A percentile compares a stretch with the other conserved stretches of the same genome.
These are phyloP conservation scores for Fusarium gaditjirri DNA, from an alignment of 2,329 filamentous ascomycete genomes.

Conservation along the genomic window DNA sequence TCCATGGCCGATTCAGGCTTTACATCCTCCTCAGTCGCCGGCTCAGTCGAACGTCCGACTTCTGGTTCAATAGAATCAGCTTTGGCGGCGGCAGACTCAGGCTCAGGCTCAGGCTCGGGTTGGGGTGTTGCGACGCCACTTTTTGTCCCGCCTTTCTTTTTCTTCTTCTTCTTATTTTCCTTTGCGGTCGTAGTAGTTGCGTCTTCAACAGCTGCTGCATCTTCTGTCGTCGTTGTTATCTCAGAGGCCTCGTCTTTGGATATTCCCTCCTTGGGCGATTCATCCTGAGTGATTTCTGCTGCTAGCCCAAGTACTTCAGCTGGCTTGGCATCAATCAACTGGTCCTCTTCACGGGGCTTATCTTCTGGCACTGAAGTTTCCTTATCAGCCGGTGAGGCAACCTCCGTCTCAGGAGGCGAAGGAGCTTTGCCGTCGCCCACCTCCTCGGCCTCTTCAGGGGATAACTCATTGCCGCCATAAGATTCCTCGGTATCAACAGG, in stretches of 20 bases:
- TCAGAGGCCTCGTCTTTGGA: constrained; percentile 5
- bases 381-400: background rate
- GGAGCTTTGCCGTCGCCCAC: background rate
- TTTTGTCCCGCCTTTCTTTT: constrained; percentile 16
- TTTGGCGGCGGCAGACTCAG: background rate
- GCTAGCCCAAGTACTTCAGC: background rate
- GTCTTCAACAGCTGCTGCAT: background rate
- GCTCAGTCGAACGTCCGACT: background rate
- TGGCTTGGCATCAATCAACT: background rate
- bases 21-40: background rate
- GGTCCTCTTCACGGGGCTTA: constrained; percentile 1
- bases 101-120: background rate
- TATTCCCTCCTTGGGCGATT: background rate
- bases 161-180: constrained; percentile 22
- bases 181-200: background rate
- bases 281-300: background rate
- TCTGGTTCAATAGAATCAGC: background rate
- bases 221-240: constrained; percentile 5
- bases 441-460: background rate
- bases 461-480: background rate
- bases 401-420: background rate
- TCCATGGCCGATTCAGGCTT: background rate
- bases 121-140: constrained; percentile 1
- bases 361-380: background rate
- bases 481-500: background rate